These are phyloP conservation scores for Coemansia interrupta DNA, from an alignment of 192 early-diverging fungal genomes.

Conservation along the genomic window DNA sequence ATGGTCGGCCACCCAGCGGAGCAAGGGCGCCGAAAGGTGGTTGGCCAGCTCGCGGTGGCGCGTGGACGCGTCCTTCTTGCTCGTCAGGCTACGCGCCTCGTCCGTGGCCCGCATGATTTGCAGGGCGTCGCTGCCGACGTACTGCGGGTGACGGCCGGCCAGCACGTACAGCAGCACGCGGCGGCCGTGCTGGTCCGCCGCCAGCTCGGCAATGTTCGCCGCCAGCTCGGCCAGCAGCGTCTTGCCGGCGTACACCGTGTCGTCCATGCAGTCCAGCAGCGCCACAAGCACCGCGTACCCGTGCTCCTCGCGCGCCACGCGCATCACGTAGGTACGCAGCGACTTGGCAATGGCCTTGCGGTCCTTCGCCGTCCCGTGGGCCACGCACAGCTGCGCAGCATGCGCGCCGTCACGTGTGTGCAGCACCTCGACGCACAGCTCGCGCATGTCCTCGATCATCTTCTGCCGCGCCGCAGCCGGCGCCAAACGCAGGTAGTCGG, in stretches of 20 bases:
- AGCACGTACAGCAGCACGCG: constrained; percentile 80
- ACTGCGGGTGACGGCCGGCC: constrained; percentile 68
- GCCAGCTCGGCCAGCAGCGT: constrained; percentile 62
- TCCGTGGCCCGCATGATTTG: constrained; percentile 68
- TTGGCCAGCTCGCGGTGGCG: constrained; percentile 68
- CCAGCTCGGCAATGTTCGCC: constrained; percentile 51
- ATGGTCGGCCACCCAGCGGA: constrained; percentile 56
- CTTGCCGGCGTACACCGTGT: constrained; percentile 83
- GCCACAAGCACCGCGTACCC: constrained; percentile 81
- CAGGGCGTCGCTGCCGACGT: constrained; percentile 68
- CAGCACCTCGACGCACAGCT: constrained; percentile 79
- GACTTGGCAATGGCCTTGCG: constrained; percentile 85
- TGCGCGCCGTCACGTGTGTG: constrained; percentile 91
- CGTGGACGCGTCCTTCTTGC: constrained; percentile 80
- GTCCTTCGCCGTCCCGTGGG: constrained; percentile 80
- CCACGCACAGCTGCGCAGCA: constrained; percentile 76
- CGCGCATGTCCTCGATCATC: constrained; percentile 75
- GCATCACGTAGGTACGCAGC: constrained; percentile 74
- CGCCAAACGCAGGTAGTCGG: constrained; percentile 75
- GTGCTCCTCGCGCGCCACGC: constrained; percentile 85
- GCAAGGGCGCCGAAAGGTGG: constrained; percentile 59
- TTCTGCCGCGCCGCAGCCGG: constrained; percentile 60
- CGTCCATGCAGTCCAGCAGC: constrained; percentile 85
- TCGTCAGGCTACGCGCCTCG: constrained; percentile 64
- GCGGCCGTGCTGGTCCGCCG: constrained; percentile 72